Evolutionary conservation across 2,329 filamentous ascomycete genomes (phyloP).

Genomic region (Metarhizium rileyi): DNA sequence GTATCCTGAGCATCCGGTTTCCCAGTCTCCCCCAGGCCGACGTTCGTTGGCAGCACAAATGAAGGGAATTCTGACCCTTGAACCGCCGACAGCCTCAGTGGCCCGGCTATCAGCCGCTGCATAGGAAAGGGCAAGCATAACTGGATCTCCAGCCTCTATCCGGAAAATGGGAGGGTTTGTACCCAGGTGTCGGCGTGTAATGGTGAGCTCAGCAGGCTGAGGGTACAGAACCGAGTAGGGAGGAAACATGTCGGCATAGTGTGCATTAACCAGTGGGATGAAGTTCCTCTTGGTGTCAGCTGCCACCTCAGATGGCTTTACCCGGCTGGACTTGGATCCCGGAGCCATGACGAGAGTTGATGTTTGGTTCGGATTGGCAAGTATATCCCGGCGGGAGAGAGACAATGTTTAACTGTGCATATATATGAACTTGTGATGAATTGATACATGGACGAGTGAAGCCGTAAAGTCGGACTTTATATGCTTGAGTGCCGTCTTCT

Average conservation of each 20-base stretch:
- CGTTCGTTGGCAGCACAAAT: constrained; percentile 70
- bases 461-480: constrained; percentile 7
- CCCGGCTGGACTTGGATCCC: constrained; percentile 20
- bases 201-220: constrained; percentile 37
- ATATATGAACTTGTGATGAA: constrained; percentile 1
- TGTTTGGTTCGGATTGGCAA: neutral
- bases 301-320: constrained; percentile 51
- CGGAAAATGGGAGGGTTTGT: constrained; percentile 36
- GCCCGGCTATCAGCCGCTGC: constrained; percentile 27
- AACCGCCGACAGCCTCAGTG: constrained; percentile 22
- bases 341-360: constrained; percentile 19
- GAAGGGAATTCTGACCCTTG: constrained; percentile 45
- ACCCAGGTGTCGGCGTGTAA: constrained; percentile 24
- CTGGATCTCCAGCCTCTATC: constrained; percentile 48
- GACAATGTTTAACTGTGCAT: neutral
- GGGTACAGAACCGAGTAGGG: constrained; percentile 50
- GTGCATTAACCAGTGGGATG: constrained; percentile 52
- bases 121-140: constrained; percentile 52
- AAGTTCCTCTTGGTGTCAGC: constrained; percentile 62
- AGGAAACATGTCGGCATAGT: constrained; percentile 44
- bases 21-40: constrained; percentile 71
- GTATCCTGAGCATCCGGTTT: constrained; percentile 43
- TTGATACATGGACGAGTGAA: constrained; percentile 10
- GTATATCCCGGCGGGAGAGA: neutral
- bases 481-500: neutral